phyloP scores from a whole-genome alignment of 2,329 filamentous ascomycete genomes.

The Beauveria brongniartii region DNA sequence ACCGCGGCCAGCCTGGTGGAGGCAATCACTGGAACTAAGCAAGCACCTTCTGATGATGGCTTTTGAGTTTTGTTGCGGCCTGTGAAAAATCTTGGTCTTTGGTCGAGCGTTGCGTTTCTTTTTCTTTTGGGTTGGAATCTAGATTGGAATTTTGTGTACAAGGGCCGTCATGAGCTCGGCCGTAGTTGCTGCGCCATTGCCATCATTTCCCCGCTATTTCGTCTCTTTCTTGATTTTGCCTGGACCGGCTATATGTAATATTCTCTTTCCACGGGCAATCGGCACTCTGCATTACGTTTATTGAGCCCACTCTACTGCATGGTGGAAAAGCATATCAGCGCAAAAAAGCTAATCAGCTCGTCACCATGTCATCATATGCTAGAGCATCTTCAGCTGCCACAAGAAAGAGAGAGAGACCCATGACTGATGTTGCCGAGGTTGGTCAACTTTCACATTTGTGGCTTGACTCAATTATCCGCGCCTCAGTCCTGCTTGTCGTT shows the following conservation, averaged over 20 bases:
- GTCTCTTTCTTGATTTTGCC: not conserved
- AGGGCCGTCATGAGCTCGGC: slow-evolving; percentile 7
- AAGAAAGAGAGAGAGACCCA: not conserved
- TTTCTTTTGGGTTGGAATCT: not conserved
- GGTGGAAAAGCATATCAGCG: no score
- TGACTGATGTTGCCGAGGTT: not conserved
- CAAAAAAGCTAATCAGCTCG: no score
- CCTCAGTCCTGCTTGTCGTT: no score
- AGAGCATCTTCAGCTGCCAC: not conserved
- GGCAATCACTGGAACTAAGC: slow-evolving; percentile 4
- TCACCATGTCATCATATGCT: not conserved
- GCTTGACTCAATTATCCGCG: not conserved
- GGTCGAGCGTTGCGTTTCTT: not conserved
- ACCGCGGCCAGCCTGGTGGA: slow-evolving; percentile 6
- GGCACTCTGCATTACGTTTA: not conserved
- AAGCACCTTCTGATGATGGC: not conserved
- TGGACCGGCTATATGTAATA: not conserved
- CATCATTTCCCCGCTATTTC: not conserved
- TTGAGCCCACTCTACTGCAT: not conserved
- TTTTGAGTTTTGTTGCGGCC: not conserved
- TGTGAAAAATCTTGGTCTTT: not conserved
- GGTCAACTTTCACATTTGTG: not conserved
- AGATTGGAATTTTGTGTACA: not conserved
- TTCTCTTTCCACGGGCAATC: not conserved
- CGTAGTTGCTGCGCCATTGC: not conserved